Evolutionary conservation across 2,329 filamentous ascomycete genomes (phyloP).

Genomic region (Paracamarosporium sp.): DNA sequence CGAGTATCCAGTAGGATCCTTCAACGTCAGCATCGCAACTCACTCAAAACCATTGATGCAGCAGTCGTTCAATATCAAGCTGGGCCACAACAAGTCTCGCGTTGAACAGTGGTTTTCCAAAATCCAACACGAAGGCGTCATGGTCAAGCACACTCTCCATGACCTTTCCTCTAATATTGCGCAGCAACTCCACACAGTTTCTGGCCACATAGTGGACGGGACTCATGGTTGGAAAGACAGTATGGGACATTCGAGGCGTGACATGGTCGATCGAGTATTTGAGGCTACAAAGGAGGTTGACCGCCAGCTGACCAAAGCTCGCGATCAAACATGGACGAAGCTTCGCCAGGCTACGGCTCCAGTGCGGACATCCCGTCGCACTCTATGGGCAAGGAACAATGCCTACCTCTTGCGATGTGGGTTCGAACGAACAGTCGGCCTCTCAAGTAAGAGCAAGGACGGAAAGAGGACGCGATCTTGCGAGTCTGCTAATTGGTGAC

Average conservation of each 20-base stretch:
- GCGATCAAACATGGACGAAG: conserved; percentile 28
- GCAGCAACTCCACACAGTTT: conserved; percentile 16
- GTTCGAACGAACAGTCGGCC: conserved; percentile 27
- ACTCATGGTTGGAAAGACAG: conserved; percentile 10
- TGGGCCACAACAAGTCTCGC: conserved; percentile 41
- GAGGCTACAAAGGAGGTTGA: conserved; percentile 16
- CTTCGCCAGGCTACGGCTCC: conserved; percentile 33
- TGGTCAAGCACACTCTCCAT: conserved; percentile 26
- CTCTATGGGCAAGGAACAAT: conserved; percentile 37
- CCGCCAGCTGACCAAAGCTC: conserved; percentile 19
- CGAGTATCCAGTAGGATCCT: conserved; percentile 55
- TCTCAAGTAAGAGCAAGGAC: conserved; percentile 15
- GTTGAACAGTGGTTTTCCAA: conserved; percentile 11
- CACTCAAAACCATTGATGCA: conserved; percentile 45
- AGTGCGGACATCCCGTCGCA: conserved; percentile 31
- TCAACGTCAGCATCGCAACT: conserved; percentile 56
- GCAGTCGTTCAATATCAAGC: conserved; percentile 39
- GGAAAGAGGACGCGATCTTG: conserved; percentile 33
- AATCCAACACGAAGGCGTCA: conserved; percentile 17
- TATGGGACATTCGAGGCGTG: conserved; percentile 1
- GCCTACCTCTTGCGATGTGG: conserved; percentile 36
- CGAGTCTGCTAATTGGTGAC: conserved; percentile 6
- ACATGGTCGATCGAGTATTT: background rate
- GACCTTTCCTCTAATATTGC: conserved; percentile 27
- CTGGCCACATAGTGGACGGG: conserved; percentile 12